These are phyloP conservation scores for Suillus luteus DNA, from an alignment of 768 basidiomycete species.

Conservation along the genomic window DNA sequence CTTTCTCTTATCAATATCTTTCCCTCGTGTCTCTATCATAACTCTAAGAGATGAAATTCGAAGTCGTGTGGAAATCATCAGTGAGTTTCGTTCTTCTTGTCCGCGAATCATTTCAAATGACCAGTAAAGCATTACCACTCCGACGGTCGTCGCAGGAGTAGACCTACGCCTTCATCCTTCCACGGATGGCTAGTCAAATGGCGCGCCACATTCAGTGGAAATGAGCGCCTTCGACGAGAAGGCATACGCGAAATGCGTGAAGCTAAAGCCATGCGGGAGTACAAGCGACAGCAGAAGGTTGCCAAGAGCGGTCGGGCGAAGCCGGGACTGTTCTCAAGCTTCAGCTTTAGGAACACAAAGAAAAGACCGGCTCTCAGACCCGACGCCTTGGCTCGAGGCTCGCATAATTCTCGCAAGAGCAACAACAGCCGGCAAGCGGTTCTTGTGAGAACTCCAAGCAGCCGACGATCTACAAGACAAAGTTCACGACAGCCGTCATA, in stretches of 20 bases:
- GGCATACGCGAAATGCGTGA: slow-evolving; percentile 74
- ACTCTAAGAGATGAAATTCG: slow-evolving; percentile 21
- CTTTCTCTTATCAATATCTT: neutral
- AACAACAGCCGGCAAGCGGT: slow-evolving; percentile 16
- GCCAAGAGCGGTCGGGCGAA: slow-evolving; percentile 19
- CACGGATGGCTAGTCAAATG: slow-evolving; percentile 83
- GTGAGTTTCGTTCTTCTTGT: slow-evolving; percentile 22
- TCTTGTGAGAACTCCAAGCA: slow-evolving; percentile 10
- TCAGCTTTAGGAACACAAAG: slow-evolving; percentile 21
- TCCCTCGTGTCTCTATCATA: neutral
- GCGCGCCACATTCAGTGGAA: slow-evolving; percentile 68
- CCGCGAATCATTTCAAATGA: slow-evolving; percentile 1
- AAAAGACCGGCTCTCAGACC: slow-evolving; percentile 17
- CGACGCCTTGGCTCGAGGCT: slow-evolving; percentile 10
- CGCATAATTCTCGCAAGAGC: slow-evolving; percentile 17
- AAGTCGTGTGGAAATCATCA: slow-evolving; percentile 38
- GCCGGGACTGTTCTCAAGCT: slow-evolving; percentile 32
- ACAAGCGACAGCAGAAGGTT: slow-evolving; percentile 29
- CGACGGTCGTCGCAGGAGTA: slow-evolving; percentile 45
- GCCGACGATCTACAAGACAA: slow-evolving; percentile 19
- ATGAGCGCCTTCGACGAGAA: slow-evolving; percentile 61
- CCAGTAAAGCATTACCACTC: slow-evolving; percentile 34
- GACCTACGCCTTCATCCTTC: slow-evolving; percentile 55
- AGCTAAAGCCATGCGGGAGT: slow-evolving; percentile 41
- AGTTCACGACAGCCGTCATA: slow-evolving; percentile 25